Evolutionary conservation across 192 early-diverging fungal species (phyloP).

Genomic region (Allomyces javanicus): DNA sequence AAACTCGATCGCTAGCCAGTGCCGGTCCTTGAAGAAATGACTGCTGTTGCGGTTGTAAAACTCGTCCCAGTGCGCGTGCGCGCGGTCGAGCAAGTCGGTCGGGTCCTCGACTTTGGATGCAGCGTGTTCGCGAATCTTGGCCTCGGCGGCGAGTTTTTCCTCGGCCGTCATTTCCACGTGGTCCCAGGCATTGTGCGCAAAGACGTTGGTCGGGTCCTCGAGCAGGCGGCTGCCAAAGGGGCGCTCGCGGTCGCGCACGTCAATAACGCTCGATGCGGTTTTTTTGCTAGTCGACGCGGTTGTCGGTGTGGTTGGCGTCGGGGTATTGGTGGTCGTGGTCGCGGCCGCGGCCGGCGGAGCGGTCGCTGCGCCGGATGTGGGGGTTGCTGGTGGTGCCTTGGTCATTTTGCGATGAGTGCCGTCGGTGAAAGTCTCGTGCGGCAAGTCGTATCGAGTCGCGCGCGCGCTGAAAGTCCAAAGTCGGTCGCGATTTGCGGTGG

Average conservation of each 20-base stretch:
- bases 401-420: too few species aligned
- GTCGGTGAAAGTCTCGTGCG: too few species aligned
- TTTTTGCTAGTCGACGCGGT: constrained; percentile 3
- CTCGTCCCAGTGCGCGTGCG: constrained; percentile 42
- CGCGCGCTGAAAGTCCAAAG: too few species aligned
- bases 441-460: too few species aligned
- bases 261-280: constrained; percentile 10
- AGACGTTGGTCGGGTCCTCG: constrained; percentile 52
- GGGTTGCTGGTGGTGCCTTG: too few species aligned
- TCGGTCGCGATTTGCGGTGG: too few species aligned
- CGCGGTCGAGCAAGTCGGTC: background rate
- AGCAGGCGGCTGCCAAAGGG: constrained; percentile 61
- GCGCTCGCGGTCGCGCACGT: constrained; percentile 7
- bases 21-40: constrained; percentile 89
- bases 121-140: constrained; percentile 53
- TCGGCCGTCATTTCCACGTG: constrained; percentile 77
- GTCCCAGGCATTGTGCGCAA: constrained; percentile 92
- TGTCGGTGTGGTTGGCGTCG: too few species aligned
- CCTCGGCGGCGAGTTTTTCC: constrained; percentile 53
- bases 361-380: too few species aligned
- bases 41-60: constrained; percentile 69
- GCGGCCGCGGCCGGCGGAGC: too few species aligned
- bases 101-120: constrained; percentile 2
- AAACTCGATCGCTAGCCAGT: constrained; percentile 90
- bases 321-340: too few species aligned